Percentiles rank a stretch among this genome's conserved stretches.
Evolutionary conservation across 768 basidiomycete species (phyloP).

Genomic region (Mycena venus): DNA sequence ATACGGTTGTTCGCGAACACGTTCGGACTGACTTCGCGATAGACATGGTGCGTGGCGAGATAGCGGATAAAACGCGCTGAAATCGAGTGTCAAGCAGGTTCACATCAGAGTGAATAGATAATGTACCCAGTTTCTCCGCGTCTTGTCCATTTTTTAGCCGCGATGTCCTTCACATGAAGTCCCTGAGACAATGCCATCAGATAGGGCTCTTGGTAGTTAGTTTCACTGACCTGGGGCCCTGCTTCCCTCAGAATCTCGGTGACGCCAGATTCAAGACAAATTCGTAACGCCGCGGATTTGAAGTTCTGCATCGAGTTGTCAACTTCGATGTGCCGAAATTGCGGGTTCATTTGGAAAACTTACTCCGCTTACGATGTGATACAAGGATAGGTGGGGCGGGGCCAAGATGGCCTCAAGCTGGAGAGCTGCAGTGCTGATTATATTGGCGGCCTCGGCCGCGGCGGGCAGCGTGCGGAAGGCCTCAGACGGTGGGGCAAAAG

Average conservation of each 20-base stretch:
- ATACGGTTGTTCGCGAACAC: constrained; percentile 55
- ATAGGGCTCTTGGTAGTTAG: neutral
- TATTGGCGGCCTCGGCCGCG: constrained; percentile 43
- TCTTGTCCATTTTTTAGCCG: constrained; percentile 44
- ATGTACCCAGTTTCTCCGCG: constrained; percentile 50
- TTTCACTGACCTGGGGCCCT: constrained; percentile 44
- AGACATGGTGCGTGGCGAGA: constrained; percentile 55
- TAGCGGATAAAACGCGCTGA: constrained; percentile 53
- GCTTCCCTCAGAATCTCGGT: constrained; percentile 57
- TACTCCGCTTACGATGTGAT: constrained; percentile 41
- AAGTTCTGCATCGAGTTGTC: constrained; percentile 39
- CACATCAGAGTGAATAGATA: neutral
- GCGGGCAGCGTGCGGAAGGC: constrained; percentile 40
- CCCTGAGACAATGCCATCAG: constrained; percentile 35
- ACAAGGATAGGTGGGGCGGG: constrained; percentile 43
- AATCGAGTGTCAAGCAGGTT: neutral
- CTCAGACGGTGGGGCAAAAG: constrained; percentile 42
- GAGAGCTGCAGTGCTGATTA: constrained; percentile 46
- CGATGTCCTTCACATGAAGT: constrained; percentile 50
- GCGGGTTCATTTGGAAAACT: too few relatives aligned
- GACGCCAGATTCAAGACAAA: constrained; percentile 50
- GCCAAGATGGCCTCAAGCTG: constrained; percentile 45
- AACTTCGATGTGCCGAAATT: too few relatives aligned
- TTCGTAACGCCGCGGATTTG: constrained; percentile 44
- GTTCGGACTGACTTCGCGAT: constrained; percentile 50